Conservation (phyloP, 148 eudicot species). For the Rhododendron mucronatum region DNA sequence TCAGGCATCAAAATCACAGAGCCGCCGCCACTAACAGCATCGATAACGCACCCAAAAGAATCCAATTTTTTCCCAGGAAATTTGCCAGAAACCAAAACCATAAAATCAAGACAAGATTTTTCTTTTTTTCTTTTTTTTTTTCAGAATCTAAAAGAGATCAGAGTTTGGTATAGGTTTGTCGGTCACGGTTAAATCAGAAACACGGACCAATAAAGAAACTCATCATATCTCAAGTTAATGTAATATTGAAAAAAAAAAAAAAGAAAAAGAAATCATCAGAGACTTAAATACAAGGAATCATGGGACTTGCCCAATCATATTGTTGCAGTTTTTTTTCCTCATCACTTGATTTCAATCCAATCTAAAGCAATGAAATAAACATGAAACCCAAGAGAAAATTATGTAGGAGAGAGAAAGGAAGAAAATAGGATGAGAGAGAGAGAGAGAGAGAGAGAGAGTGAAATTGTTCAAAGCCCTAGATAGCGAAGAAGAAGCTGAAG, state of each 20-base stretch:
- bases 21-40: background rate
- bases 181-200: slow-evolving; percentile 63
- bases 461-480: no score
- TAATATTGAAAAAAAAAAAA: background rate
- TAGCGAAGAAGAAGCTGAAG: no score
- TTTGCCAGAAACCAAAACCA: background rate
- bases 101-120: background rate
- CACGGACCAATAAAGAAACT: slow-evolving; percentile 60
- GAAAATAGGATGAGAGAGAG: no score
- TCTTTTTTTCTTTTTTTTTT: no score
- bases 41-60: background rate
- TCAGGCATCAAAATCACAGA: slow-evolving; percentile 15
- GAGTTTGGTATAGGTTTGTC: slow-evolving; percentile 41
- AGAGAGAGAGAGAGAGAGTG: no score
- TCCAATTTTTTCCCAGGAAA: background rate
- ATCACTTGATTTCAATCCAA: slow-evolving; percentile 37
- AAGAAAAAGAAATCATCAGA: slow-evolving; percentile 47
- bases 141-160: slow-evolving; percentile 29
- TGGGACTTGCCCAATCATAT: slow-evolving; percentile 37
- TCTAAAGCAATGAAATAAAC: background rate
- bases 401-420: background rate
- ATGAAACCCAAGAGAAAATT: background rate
- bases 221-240: slow-evolving; percentile 31
- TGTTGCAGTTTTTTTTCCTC: slow-evolving; percentile 65
- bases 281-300: slow-evolving; percentile 76